These are phyloP conservation scores for Podila epicladia DNA, from an alignment of 192 early-diverging fungal species.

Conservation along the genomic window DNA sequence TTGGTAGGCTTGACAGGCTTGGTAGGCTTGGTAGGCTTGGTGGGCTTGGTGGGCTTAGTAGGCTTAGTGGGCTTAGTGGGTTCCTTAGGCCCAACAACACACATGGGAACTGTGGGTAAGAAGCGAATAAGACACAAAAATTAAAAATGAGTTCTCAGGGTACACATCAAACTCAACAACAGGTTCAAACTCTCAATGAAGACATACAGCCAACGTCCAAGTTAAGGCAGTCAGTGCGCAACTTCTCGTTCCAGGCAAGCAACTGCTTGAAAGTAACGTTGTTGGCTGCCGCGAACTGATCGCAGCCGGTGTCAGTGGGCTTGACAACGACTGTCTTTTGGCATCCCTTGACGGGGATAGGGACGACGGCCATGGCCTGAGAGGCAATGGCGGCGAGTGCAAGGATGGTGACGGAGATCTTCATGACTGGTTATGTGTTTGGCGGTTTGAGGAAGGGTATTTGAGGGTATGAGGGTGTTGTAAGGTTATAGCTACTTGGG, in stretches of 20 bases:
- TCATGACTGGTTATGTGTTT: constrained; percentile 19
- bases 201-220: constrained; percentile 27
- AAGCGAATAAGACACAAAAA: no score
- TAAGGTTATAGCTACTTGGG: background rate
- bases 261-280: constrained; percentile 23
- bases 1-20: no score
- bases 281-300: constrained; percentile 21
- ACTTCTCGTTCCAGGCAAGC: constrained; percentile 27
- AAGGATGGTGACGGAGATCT: constrained; percentile 30
- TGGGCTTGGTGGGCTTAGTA: no score
- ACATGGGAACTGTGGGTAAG: constrained; percentile 5
- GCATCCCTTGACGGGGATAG: constrained; percentile 36
- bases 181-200: no score
- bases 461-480: background rate
- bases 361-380: constrained; percentile 44
- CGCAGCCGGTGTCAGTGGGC: constrained; percentile 30
- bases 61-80: no score
- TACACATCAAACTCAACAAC: no score
- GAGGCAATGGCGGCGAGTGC: constrained; percentile 36
- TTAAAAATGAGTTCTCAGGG: no score
- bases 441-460: background rate
- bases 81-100: constrained; percentile 13
- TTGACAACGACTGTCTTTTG: constrained; percentile 33
- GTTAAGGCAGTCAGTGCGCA: constrained; percentile 33
- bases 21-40: no score